A percentile compares a stretch with the other conserved stretches of the same genome.
phyloP scores from a whole-genome alignment of 2,329 filamentous ascomycete species.

The Ophiostoma novo-ulmi region DNA sequence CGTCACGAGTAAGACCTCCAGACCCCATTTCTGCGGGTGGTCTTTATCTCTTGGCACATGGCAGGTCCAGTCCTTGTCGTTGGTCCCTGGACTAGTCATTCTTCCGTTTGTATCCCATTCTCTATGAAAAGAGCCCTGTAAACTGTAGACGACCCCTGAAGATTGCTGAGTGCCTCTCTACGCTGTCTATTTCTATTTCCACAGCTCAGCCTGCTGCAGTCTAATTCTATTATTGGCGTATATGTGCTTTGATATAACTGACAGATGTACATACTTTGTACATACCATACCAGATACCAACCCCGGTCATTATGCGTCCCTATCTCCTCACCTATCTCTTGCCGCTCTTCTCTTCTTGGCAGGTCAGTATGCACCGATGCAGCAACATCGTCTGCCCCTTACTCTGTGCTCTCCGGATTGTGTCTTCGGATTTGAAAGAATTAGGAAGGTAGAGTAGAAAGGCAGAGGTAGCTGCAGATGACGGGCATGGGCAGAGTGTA shows the following conservation, averaged over 20 bases:
- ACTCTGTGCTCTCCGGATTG: neutral
- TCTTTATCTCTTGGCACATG: neutral
- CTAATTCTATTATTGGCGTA: neutral
- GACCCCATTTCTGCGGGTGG: slow-evolving; percentile 8
- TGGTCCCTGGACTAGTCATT: neutral
- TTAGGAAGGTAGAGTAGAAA: slow-evolving; percentile 2
- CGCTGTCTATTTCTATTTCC: too few relatives aligned
- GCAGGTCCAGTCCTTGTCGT: neutral
- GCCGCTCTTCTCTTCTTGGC: slow-evolving; percentile 11
- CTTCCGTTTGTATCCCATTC: neutral
- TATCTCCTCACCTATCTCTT: neutral
- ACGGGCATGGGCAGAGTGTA: too few relatives aligned
- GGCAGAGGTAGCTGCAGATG: neutral
- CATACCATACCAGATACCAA: neutral
- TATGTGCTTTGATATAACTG: slow-evolving; percentile 1
- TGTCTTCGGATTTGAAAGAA: slow-evolving; percentile 4
- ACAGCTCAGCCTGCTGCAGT: neutral
- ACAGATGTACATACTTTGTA: neutral
- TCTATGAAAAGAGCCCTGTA: neutral
- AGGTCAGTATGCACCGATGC: slow-evolving; percentile 5
- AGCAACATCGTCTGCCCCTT: slow-evolving; percentile 2
- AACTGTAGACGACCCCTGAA: neutral
- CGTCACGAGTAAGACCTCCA: slow-evolving; percentile 5
- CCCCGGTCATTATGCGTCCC: neutral
- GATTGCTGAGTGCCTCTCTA: too few relatives aligned